Evolutionary conservation across 148 eudicot genomes (phyloP), one percentile per base, ranked within the genome.

Genomic region (Chenopodium quinoa): DNA sequence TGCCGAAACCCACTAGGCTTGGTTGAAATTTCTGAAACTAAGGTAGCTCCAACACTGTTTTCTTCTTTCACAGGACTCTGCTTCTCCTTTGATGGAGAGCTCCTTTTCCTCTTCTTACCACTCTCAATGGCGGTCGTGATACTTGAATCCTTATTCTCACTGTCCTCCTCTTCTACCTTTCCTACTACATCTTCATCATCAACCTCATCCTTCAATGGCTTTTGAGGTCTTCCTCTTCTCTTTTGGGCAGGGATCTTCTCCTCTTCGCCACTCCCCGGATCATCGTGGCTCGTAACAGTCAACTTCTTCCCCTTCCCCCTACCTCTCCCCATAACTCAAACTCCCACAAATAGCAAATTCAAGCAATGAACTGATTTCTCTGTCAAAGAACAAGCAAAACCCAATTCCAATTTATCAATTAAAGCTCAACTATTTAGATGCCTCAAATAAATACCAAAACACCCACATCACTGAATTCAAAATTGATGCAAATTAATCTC

Each of bases 161-260:
- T 72, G 1, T 90, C 90, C n/a, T 84, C 91, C 56, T 89, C 90
- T 79, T 86, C 92, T 20, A 79, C 40, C 69, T 88, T 86, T 40
- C 44, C 44, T 20, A 70, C 85, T 75, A 63, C 44, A 71, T 88
- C 94, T 16, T 90, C 90, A 22, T 88, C 91, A 20, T 89, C 90
- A 17, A 79, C 71, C 68, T 91, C 97, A 64, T 93, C 91, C 82
- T 82, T 89, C 79, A 81, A 72, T n/a, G 88, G 78, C 85, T 90
- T 93, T 52, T 86, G 92, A 40, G 97, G 97, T 73, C 98, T 89
- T 75, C 98, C 98, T 64, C 98, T 94, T 89, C 88, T 94, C 87
- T 92, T 94, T 70, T 92, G 96, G 10, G 82, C 83, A 10, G 97
- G 98, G 79, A 92, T 90, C 86, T 88, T 92, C 80, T 94, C 98